phyloP scores from a whole-genome alignment of 2,329 filamentous ascomycete species.

The Keithomyces neogunnii region DNA sequence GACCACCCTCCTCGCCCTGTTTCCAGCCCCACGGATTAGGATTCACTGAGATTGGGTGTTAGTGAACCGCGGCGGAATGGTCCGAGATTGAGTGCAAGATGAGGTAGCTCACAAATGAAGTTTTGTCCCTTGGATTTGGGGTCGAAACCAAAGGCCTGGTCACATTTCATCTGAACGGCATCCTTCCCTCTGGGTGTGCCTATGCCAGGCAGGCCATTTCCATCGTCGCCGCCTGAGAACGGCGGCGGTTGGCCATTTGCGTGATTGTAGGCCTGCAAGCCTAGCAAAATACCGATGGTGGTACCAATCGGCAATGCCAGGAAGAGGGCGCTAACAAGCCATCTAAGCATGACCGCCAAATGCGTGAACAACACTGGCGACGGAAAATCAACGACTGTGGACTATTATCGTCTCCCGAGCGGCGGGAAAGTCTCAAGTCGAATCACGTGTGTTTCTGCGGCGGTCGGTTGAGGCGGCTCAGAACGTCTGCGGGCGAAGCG shows the following conservation, averaged over 20 bases:
- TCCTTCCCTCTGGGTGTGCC: slow-evolving; percentile 20
- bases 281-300: slow-evolving; percentile 40
- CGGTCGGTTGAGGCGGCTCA: background rate
- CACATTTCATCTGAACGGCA: slow-evolving; percentile 29
- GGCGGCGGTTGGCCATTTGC: slow-evolving; percentile 35
- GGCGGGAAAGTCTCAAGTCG: background rate
- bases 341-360: slow-evolving; percentile 26
- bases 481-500: slow-evolving; percentile 4
- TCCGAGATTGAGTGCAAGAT: background rate
- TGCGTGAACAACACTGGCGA: background rate
- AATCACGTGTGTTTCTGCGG: background rate
- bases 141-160: slow-evolving; percentile 35
- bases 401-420: background rate
- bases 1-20: slow-evolving; percentile 24
- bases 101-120: slow-evolving; percentile 35
- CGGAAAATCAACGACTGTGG: no score
- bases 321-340: slow-evolving; percentile 41
- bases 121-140: slow-evolving; percentile 33
- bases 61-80: no score
- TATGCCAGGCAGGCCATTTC: slow-evolving; percentile 5
- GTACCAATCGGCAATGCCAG: slow-evolving; percentile 40
- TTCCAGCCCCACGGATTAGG: slow-evolving; percentile 47
- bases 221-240: slow-evolving; percentile 23
- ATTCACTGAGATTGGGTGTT: slow-evolving; percentile 31
- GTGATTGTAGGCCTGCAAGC: slow-evolving; percentile 34